phyloP scores from a whole-genome alignment of 2,329 filamentous ascomycete genomes.

The Harringtonia aguacate region DNA sequence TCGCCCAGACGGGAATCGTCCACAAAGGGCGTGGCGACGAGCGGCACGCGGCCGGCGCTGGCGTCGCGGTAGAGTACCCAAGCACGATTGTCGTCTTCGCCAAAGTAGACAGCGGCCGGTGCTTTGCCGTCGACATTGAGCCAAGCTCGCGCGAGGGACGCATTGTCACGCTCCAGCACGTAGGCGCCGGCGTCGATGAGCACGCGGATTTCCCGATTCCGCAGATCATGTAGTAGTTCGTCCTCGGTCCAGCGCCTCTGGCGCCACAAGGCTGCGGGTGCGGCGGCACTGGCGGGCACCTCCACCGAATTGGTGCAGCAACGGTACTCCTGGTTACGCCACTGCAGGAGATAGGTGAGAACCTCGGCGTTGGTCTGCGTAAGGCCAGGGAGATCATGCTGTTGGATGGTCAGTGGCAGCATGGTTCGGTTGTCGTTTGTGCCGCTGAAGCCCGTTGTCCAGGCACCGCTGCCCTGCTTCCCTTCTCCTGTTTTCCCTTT shows the following conservation, averaged over 20 bases:
- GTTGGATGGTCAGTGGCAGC: slow-evolving; percentile 52
- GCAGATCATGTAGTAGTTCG: slow-evolving; percentile 30
- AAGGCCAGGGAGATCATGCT: slow-evolving; percentile 46
- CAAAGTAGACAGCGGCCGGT: slow-evolving; percentile 42
- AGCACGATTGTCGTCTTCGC: background rate
- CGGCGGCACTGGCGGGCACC: too few species aligned
- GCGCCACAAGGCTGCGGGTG: slow-evolving; percentile 17
- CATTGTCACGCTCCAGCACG: slow-evolving; percentile 50
- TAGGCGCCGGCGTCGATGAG: slow-evolving; percentile 56
- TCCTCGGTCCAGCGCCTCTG: slow-evolving; percentile 31
- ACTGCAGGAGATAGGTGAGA: slow-evolving; percentile 42
- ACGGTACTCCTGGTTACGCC: slow-evolving; percentile 37
- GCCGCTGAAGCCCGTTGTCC: slow-evolving; percentile 60
- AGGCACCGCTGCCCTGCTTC: slow-evolving; percentile 13
- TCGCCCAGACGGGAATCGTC: slow-evolving; percentile 14
- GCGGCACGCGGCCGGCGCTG: background rate
- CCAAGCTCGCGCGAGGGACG: slow-evolving; percentile 37
- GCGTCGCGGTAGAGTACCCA: slow-evolving; percentile 3
- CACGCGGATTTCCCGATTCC: slow-evolving; percentile 29
- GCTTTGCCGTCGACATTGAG: slow-evolving; percentile 30
- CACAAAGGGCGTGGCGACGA: slow-evolving; percentile 2
- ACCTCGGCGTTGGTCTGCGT: slow-evolving; percentile 54
- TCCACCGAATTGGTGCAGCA: too few species aligned
- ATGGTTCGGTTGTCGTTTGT: slow-evolving; percentile 55
- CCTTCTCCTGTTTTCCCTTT: too few species aligned